Percentiles rank a stretch among this genome's conserved stretches.
These are phyloP conservation scores for Beauveria asiatica DNA, from an alignment of 2,329 filamentous ascomycete species.

Conservation along the genomic window DNA sequence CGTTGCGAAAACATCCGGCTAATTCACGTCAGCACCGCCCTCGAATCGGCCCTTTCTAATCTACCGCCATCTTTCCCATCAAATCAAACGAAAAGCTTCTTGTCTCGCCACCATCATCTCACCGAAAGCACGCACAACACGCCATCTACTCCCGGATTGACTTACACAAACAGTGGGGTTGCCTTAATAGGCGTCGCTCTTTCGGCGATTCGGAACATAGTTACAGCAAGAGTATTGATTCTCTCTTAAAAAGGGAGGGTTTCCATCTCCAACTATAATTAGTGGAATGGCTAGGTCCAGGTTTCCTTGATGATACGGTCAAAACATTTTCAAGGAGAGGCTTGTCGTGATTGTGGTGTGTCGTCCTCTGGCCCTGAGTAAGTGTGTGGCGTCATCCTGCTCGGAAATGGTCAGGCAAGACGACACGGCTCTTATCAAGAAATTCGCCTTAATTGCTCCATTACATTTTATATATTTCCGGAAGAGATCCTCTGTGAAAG, in stretches of 20 bases:
- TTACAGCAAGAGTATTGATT: not conserved
- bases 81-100: too few species aligned
- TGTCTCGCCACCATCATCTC: too few species aligned
- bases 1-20: too few species aligned
- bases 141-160: not conserved
- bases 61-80: too few species aligned
- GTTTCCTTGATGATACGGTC: too few species aligned
- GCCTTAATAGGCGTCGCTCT: not conserved
- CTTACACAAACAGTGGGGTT: not conserved
- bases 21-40: too few species aligned
- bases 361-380: not conserved
- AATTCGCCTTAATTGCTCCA: too few species aligned
- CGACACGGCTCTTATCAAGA: not conserved
- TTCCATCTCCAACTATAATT: too few species aligned
- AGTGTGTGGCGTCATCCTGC: not conserved
- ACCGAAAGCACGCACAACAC: not conserved
- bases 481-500: too few species aligned
- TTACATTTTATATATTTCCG: too few species aligned
- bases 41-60: too few species aligned
- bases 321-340: not conserved
- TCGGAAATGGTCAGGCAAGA: not conserved
- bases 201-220: not conserved
- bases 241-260: not conserved
- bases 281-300: too few species aligned
- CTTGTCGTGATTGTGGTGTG: not conserved